phyloP scores from a whole-genome alignment of 768 basidiomycete species.

The Mycena olivaceomarginata region DNA sequence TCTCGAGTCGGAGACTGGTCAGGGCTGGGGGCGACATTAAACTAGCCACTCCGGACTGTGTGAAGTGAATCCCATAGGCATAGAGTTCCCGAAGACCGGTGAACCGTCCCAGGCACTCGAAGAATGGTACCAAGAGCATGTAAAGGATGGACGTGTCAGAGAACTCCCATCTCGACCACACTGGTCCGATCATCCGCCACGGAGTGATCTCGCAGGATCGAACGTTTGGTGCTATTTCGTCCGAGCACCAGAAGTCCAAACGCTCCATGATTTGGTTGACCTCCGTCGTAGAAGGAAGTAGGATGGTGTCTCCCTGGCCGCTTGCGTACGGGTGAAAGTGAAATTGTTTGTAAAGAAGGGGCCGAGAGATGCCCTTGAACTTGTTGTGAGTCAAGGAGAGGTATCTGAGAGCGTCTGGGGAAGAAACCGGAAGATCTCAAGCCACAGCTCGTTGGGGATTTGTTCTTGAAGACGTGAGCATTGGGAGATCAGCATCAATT shows the following conservation, averaged over 20 bases:
- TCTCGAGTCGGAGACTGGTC: neutral
- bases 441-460: slow-evolving; percentile 22
- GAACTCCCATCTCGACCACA: neutral
- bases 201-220: slow-evolving; percentile 4
- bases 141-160: too few species aligned
- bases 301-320: neutral
- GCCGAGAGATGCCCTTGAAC: neutral
- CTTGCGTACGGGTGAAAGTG: slow-evolving; percentile 14
- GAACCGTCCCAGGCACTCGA: neutral
- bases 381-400: neutral
- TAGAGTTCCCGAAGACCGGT: neutral
- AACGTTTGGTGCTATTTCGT: neutral
- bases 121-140: neutral
- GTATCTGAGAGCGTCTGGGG: neutral
- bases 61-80: neutral
- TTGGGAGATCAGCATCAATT: too few species aligned
- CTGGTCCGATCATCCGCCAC: neutral
- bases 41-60: slow-evolving; percentile 4
- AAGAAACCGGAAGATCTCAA: slow-evolving; percentile 3
- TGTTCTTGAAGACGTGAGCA: too few species aligned
- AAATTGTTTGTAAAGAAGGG: slow-evolving; percentile 18
- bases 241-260: slow-evolving; percentile 15
- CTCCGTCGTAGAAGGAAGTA: neutral
- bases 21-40: neutral
- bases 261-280: neutral